Conservation (phyloP, 352 stramenopile species). For the Phytophthora hybrid region DNA sequence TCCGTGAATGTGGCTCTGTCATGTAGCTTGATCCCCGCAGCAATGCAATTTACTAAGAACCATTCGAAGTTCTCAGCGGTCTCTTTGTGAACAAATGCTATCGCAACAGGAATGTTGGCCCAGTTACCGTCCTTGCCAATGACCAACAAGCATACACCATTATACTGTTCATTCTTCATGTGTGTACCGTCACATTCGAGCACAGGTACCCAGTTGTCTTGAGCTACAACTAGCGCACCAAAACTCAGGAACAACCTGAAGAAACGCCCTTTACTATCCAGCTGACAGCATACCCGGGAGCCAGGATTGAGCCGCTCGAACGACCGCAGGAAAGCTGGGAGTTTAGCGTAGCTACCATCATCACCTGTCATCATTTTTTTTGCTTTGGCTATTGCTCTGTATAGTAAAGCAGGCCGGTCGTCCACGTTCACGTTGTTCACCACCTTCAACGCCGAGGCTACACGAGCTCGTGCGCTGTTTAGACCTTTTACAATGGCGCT, state of each 20-base stretch:
- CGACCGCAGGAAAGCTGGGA: conserved; percentile 3
- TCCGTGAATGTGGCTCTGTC: conserved; percentile 8
- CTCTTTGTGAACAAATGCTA: not conserved
- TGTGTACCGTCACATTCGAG: conserved; percentile 17
- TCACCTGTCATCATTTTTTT: not conserved
- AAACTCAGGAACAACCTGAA: conserved; percentile 8
- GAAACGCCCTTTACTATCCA: conserved; percentile 6
- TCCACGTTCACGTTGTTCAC: conserved; percentile 11
- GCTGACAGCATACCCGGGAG: conserved; percentile 1
- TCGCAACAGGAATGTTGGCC: conserved; percentile 6
- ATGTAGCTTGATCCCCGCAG: conserved; percentile 6
- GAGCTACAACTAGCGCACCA: not conserved
- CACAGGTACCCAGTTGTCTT: conserved; percentile 19
- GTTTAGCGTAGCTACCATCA: conserved; percentile 3
- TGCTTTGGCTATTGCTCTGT: not conserved
- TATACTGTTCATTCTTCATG: conserved; percentile 15
- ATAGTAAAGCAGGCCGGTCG: not conserved
- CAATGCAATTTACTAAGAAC: conserved; percentile 18
- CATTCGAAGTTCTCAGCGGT: conserved; percentile 23
- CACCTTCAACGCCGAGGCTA: not conserved
- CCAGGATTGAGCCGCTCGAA: conserved; percentile 3
- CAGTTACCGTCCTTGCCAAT: conserved; percentile 11
- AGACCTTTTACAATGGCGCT: conserved; percentile 3
- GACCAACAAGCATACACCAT: conserved; percentile 6
- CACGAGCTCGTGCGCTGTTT: not conserved